phyloP scores from a whole-genome alignment of 2,329 filamentous ascomycete genomes.

The Penicillium sp. region DNA sequence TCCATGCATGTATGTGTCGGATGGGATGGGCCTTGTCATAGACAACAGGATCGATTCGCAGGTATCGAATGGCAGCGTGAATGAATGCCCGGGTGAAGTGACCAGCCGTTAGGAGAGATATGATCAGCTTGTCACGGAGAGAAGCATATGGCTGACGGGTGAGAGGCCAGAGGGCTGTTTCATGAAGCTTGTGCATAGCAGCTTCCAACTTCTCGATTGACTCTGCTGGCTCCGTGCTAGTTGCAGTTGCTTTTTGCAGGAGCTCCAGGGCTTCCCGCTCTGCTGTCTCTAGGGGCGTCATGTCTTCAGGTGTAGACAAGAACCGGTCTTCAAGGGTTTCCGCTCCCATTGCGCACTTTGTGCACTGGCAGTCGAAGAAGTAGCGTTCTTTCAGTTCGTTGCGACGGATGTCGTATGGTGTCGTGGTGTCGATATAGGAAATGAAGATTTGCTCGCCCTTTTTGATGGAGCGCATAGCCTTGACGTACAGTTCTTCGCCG shows the following conservation, averaged over 20 bases:
- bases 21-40: conserved; percentile 55
- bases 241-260: conserved; percentile 23
- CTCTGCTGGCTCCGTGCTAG: conserved; percentile 24
- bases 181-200: conserved; percentile 43
- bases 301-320: conserved; percentile 12
- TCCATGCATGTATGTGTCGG: conserved; percentile 50
- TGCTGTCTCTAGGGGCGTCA: conserved; percentile 16
- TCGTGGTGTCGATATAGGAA: conserved; percentile 61
- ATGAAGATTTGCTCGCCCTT: conserved; percentile 60
- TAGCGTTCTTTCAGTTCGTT: conserved; percentile 55
- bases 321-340: conserved; percentile 23
- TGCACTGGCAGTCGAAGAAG: conserved; percentile 60
- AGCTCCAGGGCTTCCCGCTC: conserved; percentile 27
- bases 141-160: conserved; percentile 57
- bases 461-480: conserved; percentile 54
- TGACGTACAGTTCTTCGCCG: conserved; percentile 50
- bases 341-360: conserved; percentile 45
- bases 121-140: conserved; percentile 55
- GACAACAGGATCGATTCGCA: conserved; percentile 52
- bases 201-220: conserved; percentile 38
- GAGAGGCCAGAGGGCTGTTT: conserved; percentile 47
- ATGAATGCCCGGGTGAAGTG: conserved; percentile 51
- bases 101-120: conserved; percentile 46
- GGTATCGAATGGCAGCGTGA: conserved; percentile 54
- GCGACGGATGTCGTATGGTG: conserved; percentile 52